Base-by-base conservation (phyloP, 768 basidiomycete genomes). In the Lactifluus volemus region DNA sequence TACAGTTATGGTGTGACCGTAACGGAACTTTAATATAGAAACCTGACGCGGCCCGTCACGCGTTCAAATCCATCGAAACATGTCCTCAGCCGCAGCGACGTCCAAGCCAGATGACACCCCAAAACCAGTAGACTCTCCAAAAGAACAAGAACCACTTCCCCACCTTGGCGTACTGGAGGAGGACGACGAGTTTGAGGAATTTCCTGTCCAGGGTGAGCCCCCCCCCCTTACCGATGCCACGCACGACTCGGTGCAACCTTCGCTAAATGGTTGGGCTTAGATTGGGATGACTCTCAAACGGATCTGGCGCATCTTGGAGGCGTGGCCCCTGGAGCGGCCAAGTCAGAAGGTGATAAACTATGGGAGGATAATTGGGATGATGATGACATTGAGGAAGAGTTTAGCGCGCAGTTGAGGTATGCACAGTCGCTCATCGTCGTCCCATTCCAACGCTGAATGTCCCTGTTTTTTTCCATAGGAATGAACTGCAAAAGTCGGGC, bases 341-440 rank as follows among this genome's bases (percentile, higher is more conserved):
- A 84, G 67, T 87, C 87, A 38, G 86, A 86, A 45, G 89, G 89
- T 17, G 86, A 97, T 73, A 91, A 93, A 69, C 77, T 99, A 11
- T 99, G 97, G 97, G 97, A 99, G 77, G 97, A 98, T 68, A 98
- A 98, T 72, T 99, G 97, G 97, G 97, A 99, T 69, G 97, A 99
- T 68, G 97, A 99, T 75, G 96, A 98, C 74, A 86, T 97, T 63
- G 96, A 96, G 71, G 95, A 98, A 68, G 93, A 97, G 66, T 99
- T 99, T 71, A 94, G 92, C 68, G 85, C 90, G 55, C 93, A 97
- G 74, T 77, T 99, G 67, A 84, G 97, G 97, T 95, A 70, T 67
- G 89, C 76, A 11, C 30, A 9, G n/a, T 17, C 3, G 3, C 44
- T 14, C 32, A 10, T n/a, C n/a, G 9, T 25, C 15, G 11, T n/a